These are phyloP conservation scores for Sclerotinia trifoliorum DNA, from an alignment of 2,329 filamentous ascomycete genomes.

Conservation along the genomic window DNA sequence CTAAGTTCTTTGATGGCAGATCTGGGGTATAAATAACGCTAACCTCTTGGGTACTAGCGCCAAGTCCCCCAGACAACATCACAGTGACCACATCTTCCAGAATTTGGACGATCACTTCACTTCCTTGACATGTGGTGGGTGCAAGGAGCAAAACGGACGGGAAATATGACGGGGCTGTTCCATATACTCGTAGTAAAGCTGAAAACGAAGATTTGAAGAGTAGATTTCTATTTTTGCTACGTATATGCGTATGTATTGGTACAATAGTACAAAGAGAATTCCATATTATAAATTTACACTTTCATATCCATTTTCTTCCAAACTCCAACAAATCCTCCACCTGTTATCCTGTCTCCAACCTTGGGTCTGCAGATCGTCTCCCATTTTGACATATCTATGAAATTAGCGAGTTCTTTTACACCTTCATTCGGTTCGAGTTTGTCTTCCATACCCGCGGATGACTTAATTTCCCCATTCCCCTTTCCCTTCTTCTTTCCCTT, in stretches of 20 bases:
- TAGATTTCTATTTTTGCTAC: background rate
- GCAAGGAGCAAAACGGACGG: background rate
- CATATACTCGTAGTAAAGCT: background rate
- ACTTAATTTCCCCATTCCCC: background rate
- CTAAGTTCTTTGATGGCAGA: slow-evolving; percentile 17
- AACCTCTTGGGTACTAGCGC: background rate
- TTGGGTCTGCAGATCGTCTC: slow-evolving; percentile 54
- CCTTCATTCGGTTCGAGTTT: slow-evolving; percentile 4
- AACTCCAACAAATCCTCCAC: slow-evolving; percentile 52
- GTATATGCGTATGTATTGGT: background rate
- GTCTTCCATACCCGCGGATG: background rate
- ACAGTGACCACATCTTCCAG: background rate
- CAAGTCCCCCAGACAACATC: background rate
- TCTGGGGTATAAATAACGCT: slow-evolving; percentile 19
- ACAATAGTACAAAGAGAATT: background rate
- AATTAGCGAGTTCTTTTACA: background rate
- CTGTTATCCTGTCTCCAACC: slow-evolving; percentile 47
- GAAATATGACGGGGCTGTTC: background rate
- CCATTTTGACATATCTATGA: slow-evolving; percentile 34
- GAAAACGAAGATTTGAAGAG: background rate
- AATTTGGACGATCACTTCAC: background rate
- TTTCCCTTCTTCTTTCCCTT: background rate
- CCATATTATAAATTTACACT: slow-evolving; percentile 2
- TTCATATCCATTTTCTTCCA: slow-evolving; percentile 37
- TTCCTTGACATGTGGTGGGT: background rate